phyloP scores from a whole-genome alignment of 768 basidiomycete species.

The Asterophora lycoperdoides region DNA sequence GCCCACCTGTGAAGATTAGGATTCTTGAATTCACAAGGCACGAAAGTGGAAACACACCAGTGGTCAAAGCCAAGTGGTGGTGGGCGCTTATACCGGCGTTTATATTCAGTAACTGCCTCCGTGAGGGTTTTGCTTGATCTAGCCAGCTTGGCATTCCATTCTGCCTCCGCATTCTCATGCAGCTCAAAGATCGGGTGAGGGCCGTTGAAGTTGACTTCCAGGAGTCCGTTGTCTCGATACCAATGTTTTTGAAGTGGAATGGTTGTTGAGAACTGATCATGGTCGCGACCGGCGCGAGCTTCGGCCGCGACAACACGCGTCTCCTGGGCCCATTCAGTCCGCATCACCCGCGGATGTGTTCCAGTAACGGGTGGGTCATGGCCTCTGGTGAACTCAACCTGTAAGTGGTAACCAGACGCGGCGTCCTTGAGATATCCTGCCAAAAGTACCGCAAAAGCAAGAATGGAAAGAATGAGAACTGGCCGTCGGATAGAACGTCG shows the following conservation, averaged over 20 bases:
- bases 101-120: constrained; percentile 76
- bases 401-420: constrained; percentile 13
- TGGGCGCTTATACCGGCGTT: constrained; percentile 61
- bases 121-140: constrained; percentile 72
- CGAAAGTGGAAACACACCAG: constrained; percentile 52
- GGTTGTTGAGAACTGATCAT: background rate
- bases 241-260: constrained; percentile 24
- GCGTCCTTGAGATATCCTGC: constrained; percentile 11
- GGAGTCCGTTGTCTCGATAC: constrained; percentile 36
- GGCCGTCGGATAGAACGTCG: constrained; percentile 19
- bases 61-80: constrained; percentile 84
- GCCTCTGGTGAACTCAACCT: constrained; percentile 13
- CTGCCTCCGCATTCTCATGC: constrained; percentile 63
- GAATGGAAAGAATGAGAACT: background rate
- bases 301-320: constrained; percentile 7
- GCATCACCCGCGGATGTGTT: constrained; percentile 13
- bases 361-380: constrained; percentile 9
- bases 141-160: constrained; percentile 56
- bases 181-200: constrained; percentile 78
- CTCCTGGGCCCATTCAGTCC: constrained; percentile 14
- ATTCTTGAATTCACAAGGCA: background rate
- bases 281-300: constrained; percentile 2
- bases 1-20: constrained; percentile 31
- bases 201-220: constrained; percentile 36
- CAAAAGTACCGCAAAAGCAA: constrained; percentile 8